Conservation (phyloP, 2,329 filamentous ascomycete species). For the Penicillium sp. region DNA sequence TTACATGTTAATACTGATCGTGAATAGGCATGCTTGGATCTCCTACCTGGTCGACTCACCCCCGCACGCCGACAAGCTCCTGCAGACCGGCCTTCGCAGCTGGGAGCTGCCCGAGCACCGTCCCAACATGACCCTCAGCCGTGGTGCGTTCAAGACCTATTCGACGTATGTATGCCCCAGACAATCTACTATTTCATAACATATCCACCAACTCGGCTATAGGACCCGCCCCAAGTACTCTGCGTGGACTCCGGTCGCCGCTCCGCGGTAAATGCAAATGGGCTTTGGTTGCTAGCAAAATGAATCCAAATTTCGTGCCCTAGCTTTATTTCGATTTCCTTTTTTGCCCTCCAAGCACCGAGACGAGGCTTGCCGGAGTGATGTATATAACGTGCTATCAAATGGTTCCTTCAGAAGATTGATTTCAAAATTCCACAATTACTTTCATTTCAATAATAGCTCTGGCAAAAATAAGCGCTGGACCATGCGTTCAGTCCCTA, state of each 20-base stretch:
- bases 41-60: constrained; percentile 88
- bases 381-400: constrained; percentile 40
- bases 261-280: constrained; percentile 36
- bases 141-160: constrained; percentile 86
- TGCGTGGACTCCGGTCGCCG: constrained; percentile 38
- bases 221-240: constrained; percentile 36
- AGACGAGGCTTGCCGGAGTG: constrained; percentile 15
- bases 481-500: constrained; percentile 9
- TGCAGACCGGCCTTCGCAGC: constrained; percentile 63
- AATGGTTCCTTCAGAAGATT: constrained; percentile 24
- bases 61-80: constrained; percentile 69
- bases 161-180: constrained; percentile 71
- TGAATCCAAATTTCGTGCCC: constrained; percentile 17
- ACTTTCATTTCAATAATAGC: constrained; percentile 12
- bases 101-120: constrained; percentile 76
- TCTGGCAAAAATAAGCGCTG: constrained; percentile 6
- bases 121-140: constrained; percentile 70
- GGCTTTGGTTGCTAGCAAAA: constrained; percentile 15
- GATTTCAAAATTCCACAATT: constrained; percentile 9
- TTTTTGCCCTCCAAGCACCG: constrained; percentile 9
- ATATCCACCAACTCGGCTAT: constrained; percentile 7
- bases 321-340: constrained; percentile 12
- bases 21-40: constrained; percentile 83
- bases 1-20: too few species aligned
- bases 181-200: background rate